Evolutionary conservation across 2,329 filamentous ascomycete species (phyloP).

Genomic region (Amesomyces nigricolor): DNA sequence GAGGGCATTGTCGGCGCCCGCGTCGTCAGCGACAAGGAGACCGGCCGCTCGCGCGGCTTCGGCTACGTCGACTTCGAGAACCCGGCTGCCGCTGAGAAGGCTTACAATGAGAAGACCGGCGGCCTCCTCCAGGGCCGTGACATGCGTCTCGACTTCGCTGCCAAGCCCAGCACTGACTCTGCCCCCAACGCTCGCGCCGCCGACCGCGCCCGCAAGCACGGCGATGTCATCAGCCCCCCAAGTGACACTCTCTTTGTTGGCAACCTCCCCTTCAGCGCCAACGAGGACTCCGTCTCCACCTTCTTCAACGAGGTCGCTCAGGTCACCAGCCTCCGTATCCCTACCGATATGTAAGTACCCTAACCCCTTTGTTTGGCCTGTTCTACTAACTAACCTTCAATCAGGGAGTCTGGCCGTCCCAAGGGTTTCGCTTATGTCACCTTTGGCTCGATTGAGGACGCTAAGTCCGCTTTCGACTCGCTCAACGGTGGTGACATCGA

Average conservation of each 20-base stretch:
- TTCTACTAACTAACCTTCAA: conserved; percentile 28
- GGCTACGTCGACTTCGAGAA: conserved; percentile 85
- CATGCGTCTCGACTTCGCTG: conserved; percentile 37
- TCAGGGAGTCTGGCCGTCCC: conserved; percentile 68
- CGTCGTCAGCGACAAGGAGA: conserved; percentile 76
- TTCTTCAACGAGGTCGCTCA: conserved; percentile 67
- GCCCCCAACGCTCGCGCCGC: conserved; percentile 46
- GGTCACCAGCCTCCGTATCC: conserved; percentile 76
- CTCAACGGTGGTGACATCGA: conserved; percentile 58
- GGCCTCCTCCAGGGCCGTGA: conserved; percentile 34
- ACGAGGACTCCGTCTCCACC: conserved; percentile 67
- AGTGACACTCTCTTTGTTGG: conserved; percentile 87
- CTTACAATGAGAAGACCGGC: conserved; percentile 37
- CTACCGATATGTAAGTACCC: conserved; percentile 65
- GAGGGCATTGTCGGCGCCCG: conserved; percentile 67
- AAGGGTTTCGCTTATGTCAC: conserved; percentile 94
- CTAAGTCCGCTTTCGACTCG: conserved; percentile 64
- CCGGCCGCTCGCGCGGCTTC: conserved; percentile 82
- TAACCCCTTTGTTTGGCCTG: neutral
- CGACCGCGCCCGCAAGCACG: conserved; percentile 63
- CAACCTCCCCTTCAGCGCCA: conserved; percentile 80
- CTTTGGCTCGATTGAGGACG: conserved; percentile 76
- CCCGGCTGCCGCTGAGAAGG: conserved; percentile 41
- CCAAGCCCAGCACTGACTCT: conserved; percentile 27
- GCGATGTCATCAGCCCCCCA: conserved; percentile 72